Base-by-base conservation (phyloP, 768 basidiomycete genomes). In the Trametes maxima region DNA sequence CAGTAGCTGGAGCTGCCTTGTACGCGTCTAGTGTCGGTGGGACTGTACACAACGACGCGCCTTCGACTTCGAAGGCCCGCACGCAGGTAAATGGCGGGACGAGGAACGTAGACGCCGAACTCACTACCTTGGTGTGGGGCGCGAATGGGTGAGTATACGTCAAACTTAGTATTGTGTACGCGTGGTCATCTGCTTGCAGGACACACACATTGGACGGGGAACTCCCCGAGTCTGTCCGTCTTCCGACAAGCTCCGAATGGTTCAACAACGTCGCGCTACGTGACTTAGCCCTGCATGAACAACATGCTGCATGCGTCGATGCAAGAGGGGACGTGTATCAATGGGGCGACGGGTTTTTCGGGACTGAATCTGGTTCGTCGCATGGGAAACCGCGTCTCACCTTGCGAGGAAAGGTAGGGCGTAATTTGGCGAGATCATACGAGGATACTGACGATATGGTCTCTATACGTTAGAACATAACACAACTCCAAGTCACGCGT, bases 241-340 rank as follows among this genome's bases (percentile, higher is more conserved):
- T 72, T 7, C 89, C 87, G 0, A 74, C 79, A 0, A 71, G 80
- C 56, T 81, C 77, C 1, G 72, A 74, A 21, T 90, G 87, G 83
- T 75, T 94, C 35, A 78, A 86, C 53, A 82, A 83, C 57, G 79
- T 87, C 48, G 89, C 90, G 4, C 77, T 94, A 14, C 84, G 90
- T 10, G 90, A 94, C 68, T 70, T 94, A 39, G 85, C 80, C 13
- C 74, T 94, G 25, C 86, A 92, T 54, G 78, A 82, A 58, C 76
- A 74, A 35, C 85, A 89, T 63, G 89, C 85, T 0, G 91, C 86
- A 14, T 92, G 89, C 63, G 83, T 94, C 19, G 91, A 94, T 68
- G 85, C 84, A 8, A 80, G 82, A 37, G 93, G 92, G 24, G 87
- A 95, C 66, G 86, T 92, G 2, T 89, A 91, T 67, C 90, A 93